Evolutionary conservation across 306 rosid species (phyloP), one percentile per base, ranked within the genome.

Genomic region (Sicyos baderoa): DNA sequence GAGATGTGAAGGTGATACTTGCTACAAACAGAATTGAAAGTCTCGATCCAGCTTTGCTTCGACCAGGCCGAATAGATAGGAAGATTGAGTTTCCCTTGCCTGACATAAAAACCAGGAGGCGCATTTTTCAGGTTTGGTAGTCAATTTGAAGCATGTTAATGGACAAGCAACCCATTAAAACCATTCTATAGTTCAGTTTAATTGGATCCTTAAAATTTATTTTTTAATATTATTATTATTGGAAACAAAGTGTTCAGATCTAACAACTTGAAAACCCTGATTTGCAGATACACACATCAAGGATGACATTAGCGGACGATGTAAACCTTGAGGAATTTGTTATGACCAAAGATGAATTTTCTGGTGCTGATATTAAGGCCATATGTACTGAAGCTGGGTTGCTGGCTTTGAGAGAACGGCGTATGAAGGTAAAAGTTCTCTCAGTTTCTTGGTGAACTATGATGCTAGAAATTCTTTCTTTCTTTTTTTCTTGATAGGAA

Each of bases 351-450:
- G 99, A 93, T 77, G 99, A 93, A 79, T 93, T 93, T 69, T 93
- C 97, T 25, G 99, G 99, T 73, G 97, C 99, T 75, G 98, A 93
- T 81, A 89, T 93, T 18, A 93, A 90, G 84, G 98, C 98, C 51
- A 93, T 93, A 68, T 93, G 99, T 77, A 93, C 99, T 48, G 99
- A 93, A 81, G 97, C 99, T 73, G 99, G 99, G 27, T 81, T 93
- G 61, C 97, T 88, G 76, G 97, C 99, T 60, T 74, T 93, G 52
- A 85, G 99, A 35, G 99, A 93, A 72, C 94, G 99, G 61, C 90
- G 99, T 2, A 93, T 93, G 99, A 93, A 93, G 99, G 97, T 93
- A 68, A 79, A 85, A 72, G 55, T 6, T 44, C 51, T 71, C 75
- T 68, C 44, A 51, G 25, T 68, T 72, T 76, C 9, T 72, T 32